Evolutionary conservation across 768 basidiomycete genomes (phyloP).

Genomic region (Inosperma sp.): DNA sequence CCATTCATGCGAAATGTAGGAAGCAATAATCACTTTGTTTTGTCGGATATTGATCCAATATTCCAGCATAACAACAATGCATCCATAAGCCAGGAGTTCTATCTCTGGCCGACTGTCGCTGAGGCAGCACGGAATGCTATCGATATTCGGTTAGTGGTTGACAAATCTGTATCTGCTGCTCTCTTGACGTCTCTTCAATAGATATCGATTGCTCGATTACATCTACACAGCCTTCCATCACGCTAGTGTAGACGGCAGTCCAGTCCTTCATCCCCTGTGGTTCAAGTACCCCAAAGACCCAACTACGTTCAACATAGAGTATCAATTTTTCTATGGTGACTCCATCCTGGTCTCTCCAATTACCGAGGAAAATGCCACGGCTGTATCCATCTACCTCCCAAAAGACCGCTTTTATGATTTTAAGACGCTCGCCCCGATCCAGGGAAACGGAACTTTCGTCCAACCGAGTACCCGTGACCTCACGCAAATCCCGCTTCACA

Average conservation of each 20-base stretch:
- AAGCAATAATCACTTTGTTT: too few species aligned
- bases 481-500: constrained; percentile 58
- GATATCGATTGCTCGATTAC: constrained; percentile 67
- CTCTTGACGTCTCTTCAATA: constrained; percentile 17
- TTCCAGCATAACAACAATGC: constrained; percentile 51
- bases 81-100: constrained; percentile 61
- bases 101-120: constrained; percentile 54
- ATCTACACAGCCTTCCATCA: constrained; percentile 67
- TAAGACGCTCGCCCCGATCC: constrained; percentile 42
- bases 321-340: constrained; percentile 66
- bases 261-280: constrained; percentile 60
- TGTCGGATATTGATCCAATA: too few species aligned
- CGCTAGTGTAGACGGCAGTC: constrained; percentile 54
- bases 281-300: constrained; percentile 63
- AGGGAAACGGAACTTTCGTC: constrained; percentile 42
- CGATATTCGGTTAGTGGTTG: constrained; percentile 48
- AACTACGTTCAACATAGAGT: constrained; percentile 54
- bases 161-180: neutral
- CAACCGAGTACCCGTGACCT: constrained; percentile 45
- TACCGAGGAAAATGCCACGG: constrained; percentile 53
- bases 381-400: constrained; percentile 59
- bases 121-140: constrained; percentile 56
- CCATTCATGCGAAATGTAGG: constrained; percentile 78
- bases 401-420: constrained; percentile 66
- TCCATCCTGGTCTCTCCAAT: constrained; percentile 68